These are phyloP conservation scores for Wallemia mellicola DNA, from an alignment of 1,284 basidiomycete genomes.

Conservation along the genomic window DNA sequence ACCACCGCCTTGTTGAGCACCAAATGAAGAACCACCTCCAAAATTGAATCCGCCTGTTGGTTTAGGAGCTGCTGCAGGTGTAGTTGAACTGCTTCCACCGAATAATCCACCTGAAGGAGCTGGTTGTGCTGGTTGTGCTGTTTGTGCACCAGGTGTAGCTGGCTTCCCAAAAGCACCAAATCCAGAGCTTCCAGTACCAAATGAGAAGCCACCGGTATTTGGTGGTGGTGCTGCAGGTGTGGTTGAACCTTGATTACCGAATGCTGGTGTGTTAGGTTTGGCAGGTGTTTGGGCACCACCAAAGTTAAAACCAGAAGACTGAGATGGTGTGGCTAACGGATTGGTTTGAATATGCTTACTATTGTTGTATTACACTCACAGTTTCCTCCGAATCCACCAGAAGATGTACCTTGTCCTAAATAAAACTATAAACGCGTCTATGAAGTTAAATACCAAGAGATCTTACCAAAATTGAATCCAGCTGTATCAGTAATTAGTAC, in stretches of 20 bases:
- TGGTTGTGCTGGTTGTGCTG: no score
- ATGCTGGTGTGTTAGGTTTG: not conserved
- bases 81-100: slow-evolving; percentile 2
- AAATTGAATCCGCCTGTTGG: no score
- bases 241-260: not conserved
- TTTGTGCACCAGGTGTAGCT: slow-evolving; percentile 3
- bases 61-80: no score
- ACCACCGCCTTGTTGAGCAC: slow-evolving; percentile 8
- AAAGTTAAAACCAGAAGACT: not conserved
- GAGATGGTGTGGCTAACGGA: not conserved
- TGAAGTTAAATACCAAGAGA: no score
- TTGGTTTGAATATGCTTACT: not conserved
- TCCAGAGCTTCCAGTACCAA: slow-evolving; percentile 1
- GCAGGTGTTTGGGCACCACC: not conserved
- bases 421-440: no score
- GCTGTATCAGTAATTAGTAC: not conserved
- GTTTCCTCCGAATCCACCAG: not conserved
- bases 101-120: slow-evolving; percentile 6
- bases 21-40: slow-evolving; percentile 5
- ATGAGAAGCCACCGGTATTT: not conserved
- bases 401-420: no score
- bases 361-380: not conserved
- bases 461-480: not conserved
- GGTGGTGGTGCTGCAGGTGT: not conserved
- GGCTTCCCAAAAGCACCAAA: slow-evolving; percentile 8